A percentile compares a stretch with the other conserved stretches of the same genome.
Evolutionary conservation across 495 filamentous ascomycete genomes (phyloP).

Genomic region (Penicillium pancosmium): DNA sequence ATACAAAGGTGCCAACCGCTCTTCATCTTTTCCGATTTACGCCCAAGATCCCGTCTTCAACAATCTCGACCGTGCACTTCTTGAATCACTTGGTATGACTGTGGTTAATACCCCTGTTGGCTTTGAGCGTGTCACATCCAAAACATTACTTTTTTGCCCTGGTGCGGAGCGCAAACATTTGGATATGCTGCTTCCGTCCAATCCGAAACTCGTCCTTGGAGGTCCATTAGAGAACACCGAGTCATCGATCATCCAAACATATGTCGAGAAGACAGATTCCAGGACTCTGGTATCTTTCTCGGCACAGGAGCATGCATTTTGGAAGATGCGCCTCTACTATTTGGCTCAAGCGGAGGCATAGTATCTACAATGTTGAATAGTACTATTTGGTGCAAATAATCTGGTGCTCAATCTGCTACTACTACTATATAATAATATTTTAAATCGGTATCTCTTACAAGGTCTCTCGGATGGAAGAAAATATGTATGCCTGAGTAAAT

Average conservation of each 20-base stretch:
- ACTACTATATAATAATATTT: too few species aligned
- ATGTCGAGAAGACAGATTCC: slow-evolving; percentile 27
- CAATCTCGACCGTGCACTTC: slow-evolving; percentile 58
- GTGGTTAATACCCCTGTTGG: slow-evolving; percentile 60
- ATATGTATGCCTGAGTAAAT: too few species aligned
- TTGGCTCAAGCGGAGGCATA: too few species aligned
- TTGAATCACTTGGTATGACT: slow-evolving; percentile 52
- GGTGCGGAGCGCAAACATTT: slow-evolving; percentile 46
- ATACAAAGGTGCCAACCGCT: neutral
- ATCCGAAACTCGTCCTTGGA: slow-evolving; percentile 38
- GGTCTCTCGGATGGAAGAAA: too few species aligned
- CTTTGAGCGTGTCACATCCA: slow-evolving; percentile 53
- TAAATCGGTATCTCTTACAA: too few species aligned
- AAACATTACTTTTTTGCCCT: slow-evolving; percentile 66
- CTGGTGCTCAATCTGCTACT: too few species aligned
- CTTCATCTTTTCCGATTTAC: slow-evolving; percentile 37
- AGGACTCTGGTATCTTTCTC: slow-evolving; percentile 37
- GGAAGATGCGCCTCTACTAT: slow-evolving; percentile 47
- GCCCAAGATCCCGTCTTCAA: slow-evolving; percentile 78
- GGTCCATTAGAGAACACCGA: slow-evolving; percentile 40
- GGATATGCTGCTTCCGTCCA: slow-evolving; percentile 30
- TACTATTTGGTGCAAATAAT: too few species aligned
- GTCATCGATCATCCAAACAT: slow-evolving; percentile 30
- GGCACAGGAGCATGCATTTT: slow-evolving; percentile 44
- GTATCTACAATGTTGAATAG: too few species aligned